These are phyloP conservation scores for Mesotaenium endlicherianum DNA, from an alignment of 139 green algal species.

Conservation along the genomic window DNA sequence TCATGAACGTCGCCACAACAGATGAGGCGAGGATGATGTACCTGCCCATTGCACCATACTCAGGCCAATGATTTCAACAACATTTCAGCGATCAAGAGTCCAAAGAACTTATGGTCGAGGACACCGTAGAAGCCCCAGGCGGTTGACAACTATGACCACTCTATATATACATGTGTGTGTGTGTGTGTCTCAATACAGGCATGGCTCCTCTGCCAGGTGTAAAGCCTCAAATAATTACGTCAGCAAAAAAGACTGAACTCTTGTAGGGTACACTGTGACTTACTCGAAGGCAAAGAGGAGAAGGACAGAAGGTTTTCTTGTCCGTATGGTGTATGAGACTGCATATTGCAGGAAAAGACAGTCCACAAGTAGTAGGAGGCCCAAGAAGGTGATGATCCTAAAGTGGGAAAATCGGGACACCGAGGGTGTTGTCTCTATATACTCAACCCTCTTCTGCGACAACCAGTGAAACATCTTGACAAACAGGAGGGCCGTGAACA, in stretches of 20 bases:
- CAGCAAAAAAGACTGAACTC: no score
- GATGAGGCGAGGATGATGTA: constrained; percentile 85
- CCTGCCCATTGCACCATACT: no score
- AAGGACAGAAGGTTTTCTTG: constrained; percentile 74
- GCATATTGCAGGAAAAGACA: constrained; percentile 77
- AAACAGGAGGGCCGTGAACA: constrained; percentile 92
- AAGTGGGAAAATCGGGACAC: constrained; percentile 74
- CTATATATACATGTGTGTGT: no score
- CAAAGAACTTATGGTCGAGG: no score
- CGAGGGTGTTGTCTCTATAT: constrained; percentile 82
- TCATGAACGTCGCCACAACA: constrained; percentile 69
- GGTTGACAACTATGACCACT: no score
- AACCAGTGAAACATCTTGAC: constrained; percentile 97
- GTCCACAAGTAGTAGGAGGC: constrained; percentile 79
- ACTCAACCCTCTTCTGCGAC: constrained; percentile 64
- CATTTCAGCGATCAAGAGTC: no score
- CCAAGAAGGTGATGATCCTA: constrained; percentile 76
- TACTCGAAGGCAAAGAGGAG: constrained; percentile 97
- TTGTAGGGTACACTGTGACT: constrained; percentile 14
- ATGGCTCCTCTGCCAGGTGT: no score
- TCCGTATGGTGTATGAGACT: constrained; percentile 35
- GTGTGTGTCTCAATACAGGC: no score
- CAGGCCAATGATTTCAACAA: no score
- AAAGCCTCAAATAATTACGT: no score
- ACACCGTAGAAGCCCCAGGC: no score